Evolutionary conservation across 108 stramenopile genomes (phyloP).

Genomic region (Nannochloropsis granulata): DNA sequence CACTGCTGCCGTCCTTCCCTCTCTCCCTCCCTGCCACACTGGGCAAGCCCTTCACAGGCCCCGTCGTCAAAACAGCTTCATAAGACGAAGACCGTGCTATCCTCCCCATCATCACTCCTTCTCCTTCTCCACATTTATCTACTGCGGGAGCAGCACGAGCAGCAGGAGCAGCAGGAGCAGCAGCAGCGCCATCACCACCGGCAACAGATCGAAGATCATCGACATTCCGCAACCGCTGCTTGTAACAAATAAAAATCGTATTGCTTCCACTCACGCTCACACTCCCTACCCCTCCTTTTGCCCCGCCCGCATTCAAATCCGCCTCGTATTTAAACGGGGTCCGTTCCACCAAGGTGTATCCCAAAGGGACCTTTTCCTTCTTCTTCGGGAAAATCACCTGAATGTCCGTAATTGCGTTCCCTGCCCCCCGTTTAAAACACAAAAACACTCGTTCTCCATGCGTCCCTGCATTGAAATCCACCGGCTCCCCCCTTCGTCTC

Average conservation of each 20-base stretch:
- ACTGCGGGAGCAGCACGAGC: not conserved
- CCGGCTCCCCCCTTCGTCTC: slow-evolving; percentile 13
- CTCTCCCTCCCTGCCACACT: not conserved
- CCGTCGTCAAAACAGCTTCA: not conserved
- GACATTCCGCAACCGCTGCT: slow-evolving; percentile 16
- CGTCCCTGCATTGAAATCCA: slow-evolving; percentile 32
- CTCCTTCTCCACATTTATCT: not conserved
- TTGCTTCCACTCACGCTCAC: slow-evolving; percentile 5
- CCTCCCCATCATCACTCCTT: not conserved
- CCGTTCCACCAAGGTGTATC: slow-evolving; percentile 16
- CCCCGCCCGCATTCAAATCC: slow-evolving; percentile 22
- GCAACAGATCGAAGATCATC: slow-evolving; percentile 1
- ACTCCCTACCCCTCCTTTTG: not conserved
- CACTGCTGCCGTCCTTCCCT: not conserved
- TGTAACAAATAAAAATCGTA: slow-evolving; percentile 17
- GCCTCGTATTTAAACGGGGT: slow-evolving; percentile 16
- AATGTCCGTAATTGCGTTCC: slow-evolving; percentile 33
- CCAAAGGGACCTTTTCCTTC: slow-evolving; percentile 13
- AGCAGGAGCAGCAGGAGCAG: not conserved
- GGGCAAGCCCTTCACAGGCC: not conserved
- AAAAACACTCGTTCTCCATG: slow-evolving; percentile 28
- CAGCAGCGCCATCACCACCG: not conserved
- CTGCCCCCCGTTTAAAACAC: slow-evolving; percentile 26
- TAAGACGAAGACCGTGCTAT: not conserved
- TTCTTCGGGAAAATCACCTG: slow-evolving; percentile 22